Base-by-base conservation (phyloP, 257 asterid species). In the Salvia hispanica region DNA sequence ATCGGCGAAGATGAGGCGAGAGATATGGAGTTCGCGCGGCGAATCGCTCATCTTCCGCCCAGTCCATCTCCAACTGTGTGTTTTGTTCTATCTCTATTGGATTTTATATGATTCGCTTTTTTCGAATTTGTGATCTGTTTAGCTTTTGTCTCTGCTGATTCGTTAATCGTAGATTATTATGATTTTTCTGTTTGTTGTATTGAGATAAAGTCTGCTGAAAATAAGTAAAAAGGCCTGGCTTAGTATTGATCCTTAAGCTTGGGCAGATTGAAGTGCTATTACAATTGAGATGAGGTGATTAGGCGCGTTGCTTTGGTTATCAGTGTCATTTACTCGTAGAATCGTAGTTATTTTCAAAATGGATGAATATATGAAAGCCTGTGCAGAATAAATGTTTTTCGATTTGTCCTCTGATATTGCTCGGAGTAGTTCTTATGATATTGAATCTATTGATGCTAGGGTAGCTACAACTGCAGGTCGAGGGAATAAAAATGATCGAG, bases 1-100 rank as follows among this genome's bases (percentile, higher is more conserved):
- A 25, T 18, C 3, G 86, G 78, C 57, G 89, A 83, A 69, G 85
- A 80, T 66, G 74, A 66, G 67, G 82, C 80, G 67, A 51, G 54
- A 37, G 86, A 83, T 73, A 60, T 80, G 34, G 81, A 80, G 68
- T 46, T 76, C 44, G 89, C 83, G 28, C 78, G 48, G 50, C 75
- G 37, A 55, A 48, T 76, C 50, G 58, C 86, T 66, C 66, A 64
- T 40, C 14, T 53, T 45, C 72, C 81, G 63, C 45, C 72, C 28
- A 58, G 51, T 55, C 81, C 78, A 9, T 66, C 81, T 64, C 78
- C 39, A 69, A 15, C 21, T 71, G 83, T 83, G 66, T 36, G 84
- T 25, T 25, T 25, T 65, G 13, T 13, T 5, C 25, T 14, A 48
- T 14, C 3, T 25, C 37, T 53, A 7, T 68, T 66, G 7, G 31